Conservation (phyloP, 169 alveolate species). For the Blepharisma undulans region DNA sequence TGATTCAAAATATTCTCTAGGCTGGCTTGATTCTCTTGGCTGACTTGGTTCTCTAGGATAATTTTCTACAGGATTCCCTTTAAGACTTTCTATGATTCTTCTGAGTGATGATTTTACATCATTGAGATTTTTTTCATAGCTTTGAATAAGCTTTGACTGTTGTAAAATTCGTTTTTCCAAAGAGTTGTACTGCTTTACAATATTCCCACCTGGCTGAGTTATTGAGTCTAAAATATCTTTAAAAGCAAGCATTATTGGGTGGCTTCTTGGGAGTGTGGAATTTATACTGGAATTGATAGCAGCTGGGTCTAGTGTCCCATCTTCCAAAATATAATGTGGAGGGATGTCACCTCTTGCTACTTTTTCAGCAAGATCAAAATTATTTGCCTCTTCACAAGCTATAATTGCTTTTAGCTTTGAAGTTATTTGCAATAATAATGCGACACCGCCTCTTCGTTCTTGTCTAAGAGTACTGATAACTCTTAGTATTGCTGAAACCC, state of each 20-base stretch:
- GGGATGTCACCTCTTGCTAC: slow-evolving; percentile 29
- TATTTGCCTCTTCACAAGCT: slow-evolving; percentile 37
- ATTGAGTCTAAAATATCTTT: not conserved
- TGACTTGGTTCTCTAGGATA: not conserved
- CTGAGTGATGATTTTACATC: not conserved
- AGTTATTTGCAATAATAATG: not conserved
- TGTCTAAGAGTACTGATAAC: not conserved
- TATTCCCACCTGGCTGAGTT: slow-evolving; percentile 15
- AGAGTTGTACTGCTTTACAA: slow-evolving; percentile 12
- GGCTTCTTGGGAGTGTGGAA: slow-evolving; percentile 13
- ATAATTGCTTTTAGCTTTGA: slow-evolving; percentile 21
- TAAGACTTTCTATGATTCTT: not conserved
- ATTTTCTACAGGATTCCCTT: not conserved
- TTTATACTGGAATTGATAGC: slow-evolving; percentile 5
- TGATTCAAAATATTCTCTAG: not conserved
- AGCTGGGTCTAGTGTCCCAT: slow-evolving; percentile 37
- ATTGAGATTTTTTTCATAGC: not conserved
- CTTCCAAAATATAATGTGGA: slow-evolving; percentile 32
- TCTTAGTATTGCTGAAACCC: not conserved
- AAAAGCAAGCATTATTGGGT: not conserved
- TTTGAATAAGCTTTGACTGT: not conserved
- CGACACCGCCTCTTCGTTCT: not conserved
- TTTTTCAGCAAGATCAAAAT: slow-evolving; percentile 37
- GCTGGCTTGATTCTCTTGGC: not conserved
- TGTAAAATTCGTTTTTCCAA: not conserved